These are phyloP conservation scores for Penicillium expansum DNA, from an alignment of 2,329 filamentous ascomycete species.

Conservation along the genomic window DNA sequence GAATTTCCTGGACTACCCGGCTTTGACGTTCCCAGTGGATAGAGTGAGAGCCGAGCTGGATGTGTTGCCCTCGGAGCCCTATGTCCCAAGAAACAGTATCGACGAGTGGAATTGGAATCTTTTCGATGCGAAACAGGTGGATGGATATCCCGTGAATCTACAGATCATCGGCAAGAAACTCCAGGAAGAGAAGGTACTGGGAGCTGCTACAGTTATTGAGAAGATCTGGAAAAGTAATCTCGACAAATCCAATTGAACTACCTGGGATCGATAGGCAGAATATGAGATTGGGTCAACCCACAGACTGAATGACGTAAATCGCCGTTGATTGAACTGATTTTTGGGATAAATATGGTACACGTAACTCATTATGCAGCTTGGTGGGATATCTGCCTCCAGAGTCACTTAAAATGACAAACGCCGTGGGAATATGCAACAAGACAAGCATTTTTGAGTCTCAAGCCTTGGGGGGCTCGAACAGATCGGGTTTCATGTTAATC, in stretches of 20 bases:
- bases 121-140: conserved; percentile 45
- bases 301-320: background rate
- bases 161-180: conserved; percentile 54
- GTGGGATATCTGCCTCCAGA: conserved; percentile 2
- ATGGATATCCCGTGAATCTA: conserved; percentile 51
- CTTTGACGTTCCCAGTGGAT: conserved; percentile 56
- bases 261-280: background rate
- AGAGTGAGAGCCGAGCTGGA: conserved; percentile 45
- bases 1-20: conserved; percentile 62
- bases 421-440: conserved; percentile 26
- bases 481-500: conserved; percentile 91
- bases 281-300: background rate
- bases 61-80: conserved; percentile 34
- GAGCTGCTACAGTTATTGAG: conserved; percentile 37
- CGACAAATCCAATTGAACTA: background rate
- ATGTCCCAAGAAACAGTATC: conserved; percentile 49
- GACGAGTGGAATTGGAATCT: conserved; percentile 54
- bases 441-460: conserved; percentile 18
- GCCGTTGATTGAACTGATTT: background rate
- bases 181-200: conserved; percentile 57
- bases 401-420: conserved; percentile 20
- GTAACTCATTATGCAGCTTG: conserved; percentile 16
- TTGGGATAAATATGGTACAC: conserved; percentile 2
- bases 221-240: conserved; percentile 21
- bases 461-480: conserved; percentile 57